Evolutionary conservation across 2,329 filamentous ascomycete species (phyloP), one percentile per base, ranked within the genome.

Genomic region (Eutypa lata): DNA sequence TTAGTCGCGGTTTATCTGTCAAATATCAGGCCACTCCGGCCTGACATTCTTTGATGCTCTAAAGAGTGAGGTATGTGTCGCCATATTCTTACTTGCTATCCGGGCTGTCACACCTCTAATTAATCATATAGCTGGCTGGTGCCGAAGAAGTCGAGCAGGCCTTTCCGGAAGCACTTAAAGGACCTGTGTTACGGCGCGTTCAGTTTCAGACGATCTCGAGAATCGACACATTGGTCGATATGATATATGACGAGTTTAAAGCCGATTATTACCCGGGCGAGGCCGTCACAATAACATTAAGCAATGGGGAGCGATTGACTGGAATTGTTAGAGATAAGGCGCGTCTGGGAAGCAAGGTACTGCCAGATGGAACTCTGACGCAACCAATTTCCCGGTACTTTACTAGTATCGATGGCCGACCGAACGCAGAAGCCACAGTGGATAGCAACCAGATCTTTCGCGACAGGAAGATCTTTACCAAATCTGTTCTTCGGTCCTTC

Each of bases 41-140:
- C 78, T 97, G 60, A 93, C 85, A 3, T 99, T 95, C 71, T 97
- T 97, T 66, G 91, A 96, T 61, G 94, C 94, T 24, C 81, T 93
- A 28, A 86, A 90, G 71, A 96, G 91, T 74, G 91, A 97, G 83
- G 91, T 95, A 80, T 59, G 86, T 76, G 11, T 47, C 18, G 7
- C 16, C 22, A 21, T 24, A 40, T 48, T 19, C 47, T 43, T 38
- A 46, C 43, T 21, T 53, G 2, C 40, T 48, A 31, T 31, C 38
- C 49, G 44, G 38, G 42, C 48, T 19, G 21, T 50, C 16, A 40
- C 31, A 40, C 46, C 19, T 58, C 64, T 67, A 64, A 66, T 49
- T 37, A 38, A 49, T 50, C 44, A 37, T 55, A 50, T 58, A 91
- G 88, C 82, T 84, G 64, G 82, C 87, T 59, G 91, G 91, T 59